A percentile compares a stretch with the other conserved stretches of the same genome.
These are phyloP conservation scores for Clonostachys sp. DNA, from an alignment of 2,329 filamentous ascomycete species.

Conservation along the genomic window DNA sequence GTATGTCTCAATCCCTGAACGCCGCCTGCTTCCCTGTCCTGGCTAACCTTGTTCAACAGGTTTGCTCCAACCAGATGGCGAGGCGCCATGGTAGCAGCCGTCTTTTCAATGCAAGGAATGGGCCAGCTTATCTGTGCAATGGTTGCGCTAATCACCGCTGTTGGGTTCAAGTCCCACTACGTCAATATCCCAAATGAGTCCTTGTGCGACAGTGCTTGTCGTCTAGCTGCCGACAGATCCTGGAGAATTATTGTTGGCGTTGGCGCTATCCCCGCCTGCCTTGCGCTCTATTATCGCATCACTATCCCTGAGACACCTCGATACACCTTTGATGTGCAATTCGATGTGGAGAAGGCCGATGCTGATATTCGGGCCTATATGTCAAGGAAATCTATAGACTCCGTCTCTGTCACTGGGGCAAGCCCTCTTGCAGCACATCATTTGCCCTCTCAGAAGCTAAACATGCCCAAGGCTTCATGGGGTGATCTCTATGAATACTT, in stretches of 20 bases:
- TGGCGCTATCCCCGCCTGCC: conserved; percentile 70
- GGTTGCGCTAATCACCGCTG: conserved; percentile 64
- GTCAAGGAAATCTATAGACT: conserved; percentile 39
- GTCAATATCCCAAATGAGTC: conserved; percentile 29
- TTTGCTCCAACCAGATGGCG: conserved; percentile 80
- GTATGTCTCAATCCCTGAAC: conserved; percentile 19
- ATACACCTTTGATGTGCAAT: conserved; percentile 77
- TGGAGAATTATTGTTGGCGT: conserved; percentile 81
- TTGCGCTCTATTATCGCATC: conserved; percentile 80
- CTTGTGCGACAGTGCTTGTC: conserved; percentile 58
- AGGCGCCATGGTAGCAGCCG: conserved; percentile 77
- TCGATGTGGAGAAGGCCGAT: conserved; percentile 70
- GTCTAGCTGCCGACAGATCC: conserved; percentile 69
- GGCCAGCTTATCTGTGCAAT: conserved; percentile 72
- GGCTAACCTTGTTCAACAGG: conserved; percentile 24
- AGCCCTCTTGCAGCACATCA: conserved; percentile 47
- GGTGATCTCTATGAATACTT: conserved; percentile 65
- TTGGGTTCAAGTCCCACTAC: conserved; percentile 55
- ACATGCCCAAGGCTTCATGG: conserved; percentile 66
- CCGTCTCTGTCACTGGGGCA: conserved; percentile 30
- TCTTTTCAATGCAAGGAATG: conserved; percentile 82
- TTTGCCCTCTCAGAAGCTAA: conserved; percentile 29
- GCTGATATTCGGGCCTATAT: conserved; percentile 64
- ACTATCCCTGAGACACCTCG: conserved; percentile 82
- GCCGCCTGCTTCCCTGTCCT: background rate